Evolutionary conservation across 192 early-diverging fungal genomes (phyloP).

Genomic region (Coemansia sp.): DNA sequence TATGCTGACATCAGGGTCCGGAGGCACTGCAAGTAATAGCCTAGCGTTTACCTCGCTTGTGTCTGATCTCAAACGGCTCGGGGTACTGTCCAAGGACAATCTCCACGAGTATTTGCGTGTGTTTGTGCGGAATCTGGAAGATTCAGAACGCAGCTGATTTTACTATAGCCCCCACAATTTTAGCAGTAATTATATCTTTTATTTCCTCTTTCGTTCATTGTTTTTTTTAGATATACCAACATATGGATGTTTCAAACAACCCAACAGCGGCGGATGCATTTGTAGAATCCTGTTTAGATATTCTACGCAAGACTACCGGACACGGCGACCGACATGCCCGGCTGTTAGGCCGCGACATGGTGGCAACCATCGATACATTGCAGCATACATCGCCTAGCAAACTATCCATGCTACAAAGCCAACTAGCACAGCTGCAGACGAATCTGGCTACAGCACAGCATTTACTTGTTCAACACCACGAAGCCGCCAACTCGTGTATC

Average conservation of each 20-base stretch:
- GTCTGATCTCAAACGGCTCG: slow-evolving; percentile 28
- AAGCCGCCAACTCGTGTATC: neutral
- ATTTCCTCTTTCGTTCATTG: too few relatives aligned
- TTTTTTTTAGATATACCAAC: neutral
- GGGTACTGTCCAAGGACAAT: slow-evolving; percentile 35
- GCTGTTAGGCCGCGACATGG: too few relatives aligned
- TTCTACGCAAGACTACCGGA: neutral
- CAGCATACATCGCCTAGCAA: neutral
- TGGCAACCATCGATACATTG: neutral
- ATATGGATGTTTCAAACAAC: neutral
- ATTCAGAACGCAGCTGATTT: slow-evolving; percentile 4
- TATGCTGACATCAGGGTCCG: slow-evolving; percentile 14
- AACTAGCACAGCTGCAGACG: neutral
- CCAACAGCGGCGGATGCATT: too few relatives aligned
- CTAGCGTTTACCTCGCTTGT: slow-evolving; percentile 18
- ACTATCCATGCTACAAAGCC: neutral
- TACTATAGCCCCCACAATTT: neutral
- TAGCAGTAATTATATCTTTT: neutral
- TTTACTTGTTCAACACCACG: neutral
- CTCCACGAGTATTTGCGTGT: slow-evolving; percentile 30
- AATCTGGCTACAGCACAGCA: neutral
- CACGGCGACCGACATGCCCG: too few relatives aligned
- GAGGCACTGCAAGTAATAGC: neutral
- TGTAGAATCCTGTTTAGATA: neutral
- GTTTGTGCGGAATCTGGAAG: slow-evolving; percentile 29